Percentiles rank a stretch among this genome's conserved stretches.
Conservation (phyloP, 495 filamentous ascomycete genomes). For the Pyronema domesticum region DNA sequence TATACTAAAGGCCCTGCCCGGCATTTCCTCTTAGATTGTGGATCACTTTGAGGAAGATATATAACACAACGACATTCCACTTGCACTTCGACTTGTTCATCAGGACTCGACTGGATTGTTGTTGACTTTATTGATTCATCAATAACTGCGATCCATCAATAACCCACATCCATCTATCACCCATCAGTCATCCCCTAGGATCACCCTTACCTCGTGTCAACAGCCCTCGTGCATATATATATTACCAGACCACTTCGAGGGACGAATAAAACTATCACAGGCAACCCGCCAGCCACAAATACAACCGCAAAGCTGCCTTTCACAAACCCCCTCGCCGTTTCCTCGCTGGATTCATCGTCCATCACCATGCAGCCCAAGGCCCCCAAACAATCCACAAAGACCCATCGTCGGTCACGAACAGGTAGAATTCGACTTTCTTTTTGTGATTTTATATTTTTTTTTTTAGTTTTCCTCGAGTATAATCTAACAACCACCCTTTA, state of each 20-base stretch:
- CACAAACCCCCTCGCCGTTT: neutral
- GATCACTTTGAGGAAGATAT: no score
- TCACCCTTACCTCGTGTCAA: no score
- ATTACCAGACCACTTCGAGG: neutral
- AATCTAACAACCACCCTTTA: conserved; percentile 28
- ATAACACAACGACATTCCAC: no score
- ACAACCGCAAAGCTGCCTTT: neutral
- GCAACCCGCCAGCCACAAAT: neutral
- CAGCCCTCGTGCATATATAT: neutral
- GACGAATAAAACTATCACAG: neutral
- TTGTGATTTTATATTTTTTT: conserved; percentile 5
- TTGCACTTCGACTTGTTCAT: no score
- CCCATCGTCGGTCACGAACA: conserved; percentile 84
- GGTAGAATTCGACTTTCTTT: conserved; percentile 37
- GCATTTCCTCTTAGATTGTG: no score
- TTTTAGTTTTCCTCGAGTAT: conserved; percentile 5
- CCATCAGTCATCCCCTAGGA: no score
- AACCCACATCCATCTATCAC: no score
- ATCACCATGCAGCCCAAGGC: conserved; percentile 30
- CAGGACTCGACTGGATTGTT: no score
- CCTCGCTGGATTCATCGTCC: conserved; percentile 1
- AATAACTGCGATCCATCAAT: no score
- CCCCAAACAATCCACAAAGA: conserved; percentile 52
- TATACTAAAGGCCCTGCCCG: neutral
- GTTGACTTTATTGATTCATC: no score